A percentile compares a stretch with the other conserved stretches of the same genome.
Evolutionary conservation across 176 grass and related monocot species (phyloP).

Genomic region (Cocos nucifera): DNA sequence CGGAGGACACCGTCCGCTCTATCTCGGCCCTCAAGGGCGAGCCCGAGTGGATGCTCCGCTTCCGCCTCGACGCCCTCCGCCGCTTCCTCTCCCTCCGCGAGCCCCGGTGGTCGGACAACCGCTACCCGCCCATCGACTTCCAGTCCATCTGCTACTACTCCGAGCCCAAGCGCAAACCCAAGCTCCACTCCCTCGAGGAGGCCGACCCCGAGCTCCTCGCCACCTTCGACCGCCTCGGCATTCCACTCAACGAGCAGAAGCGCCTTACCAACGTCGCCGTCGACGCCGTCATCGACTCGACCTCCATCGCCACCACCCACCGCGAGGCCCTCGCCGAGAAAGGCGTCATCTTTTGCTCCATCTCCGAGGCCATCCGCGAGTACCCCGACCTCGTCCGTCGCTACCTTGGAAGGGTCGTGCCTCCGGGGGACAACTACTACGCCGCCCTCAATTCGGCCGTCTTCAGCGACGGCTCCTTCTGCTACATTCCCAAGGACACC

Average conservation of each 20-base stretch:
- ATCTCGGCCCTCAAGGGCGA: constrained; percentile 82
- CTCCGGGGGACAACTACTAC: constrained; percentile 75
- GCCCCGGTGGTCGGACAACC: constrained; percentile 60
- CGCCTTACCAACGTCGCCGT: constrained; percentile 90
- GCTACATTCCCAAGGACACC: constrained; percentile 91
- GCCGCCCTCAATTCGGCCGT: constrained; percentile 91
- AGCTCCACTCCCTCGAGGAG: constrained; percentile 76
- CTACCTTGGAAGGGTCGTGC: constrained; percentile 66
- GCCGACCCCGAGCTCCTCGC: constrained; percentile 65
- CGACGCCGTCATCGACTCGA: constrained; percentile 90
- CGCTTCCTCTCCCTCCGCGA: constrained; percentile 46
- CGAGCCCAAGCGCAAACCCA: constrained; percentile 78
- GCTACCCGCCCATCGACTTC: constrained; percentile 55
- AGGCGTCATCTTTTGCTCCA: constrained; percentile 97
- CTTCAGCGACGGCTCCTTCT: constrained; percentile 96
- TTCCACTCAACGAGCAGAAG: constrained; percentile 90
- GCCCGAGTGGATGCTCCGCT: constrained; percentile 84
- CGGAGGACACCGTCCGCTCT: constrained; percentile 63
- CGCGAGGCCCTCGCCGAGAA: constrained; percentile 57
- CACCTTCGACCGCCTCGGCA: constrained; percentile 85
- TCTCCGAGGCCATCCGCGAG: constrained; percentile 86
- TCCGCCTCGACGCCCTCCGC: constrained; percentile 63
- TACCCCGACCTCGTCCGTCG: constrained; percentile 71
- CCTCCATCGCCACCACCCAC: constrained; percentile 89
- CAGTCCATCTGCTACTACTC: constrained; percentile 96